Evolutionary conservation across 805 yeast genomes (phyloP).

Genomic region (Metschnikowia aberdeeniae): DNA sequence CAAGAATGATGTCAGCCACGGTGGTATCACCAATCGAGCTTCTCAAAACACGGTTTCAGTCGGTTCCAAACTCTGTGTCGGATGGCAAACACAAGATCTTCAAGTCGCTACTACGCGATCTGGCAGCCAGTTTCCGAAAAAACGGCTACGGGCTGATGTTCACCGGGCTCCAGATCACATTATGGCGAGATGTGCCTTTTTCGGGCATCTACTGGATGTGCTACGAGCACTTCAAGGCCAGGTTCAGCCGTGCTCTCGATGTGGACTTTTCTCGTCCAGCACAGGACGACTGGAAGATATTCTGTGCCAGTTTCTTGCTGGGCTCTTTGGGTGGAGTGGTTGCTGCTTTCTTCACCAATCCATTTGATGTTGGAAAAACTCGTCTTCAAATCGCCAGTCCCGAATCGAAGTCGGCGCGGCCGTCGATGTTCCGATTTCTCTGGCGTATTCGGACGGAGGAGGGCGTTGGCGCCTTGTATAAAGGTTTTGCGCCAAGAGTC

Average conservation of each 20-base stretch:
- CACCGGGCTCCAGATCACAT: conserved; percentile 80
- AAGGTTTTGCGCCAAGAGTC: conserved; percentile 81
- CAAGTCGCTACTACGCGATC: conserved; percentile 49
- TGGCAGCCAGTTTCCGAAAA: conserved; percentile 44
- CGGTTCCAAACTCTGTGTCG: conserved; percentile 53
- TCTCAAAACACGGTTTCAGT: conserved; percentile 82
- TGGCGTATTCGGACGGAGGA: conserved; percentile 60
- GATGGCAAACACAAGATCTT: conserved; percentile 27
- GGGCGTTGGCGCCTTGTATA: conserved; percentile 80
- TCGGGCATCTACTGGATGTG: conserved; percentile 93
- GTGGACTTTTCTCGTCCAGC: conserved; percentile 20
- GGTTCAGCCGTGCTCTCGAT: conserved; percentile 19
- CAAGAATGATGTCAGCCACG: conserved; percentile 80
- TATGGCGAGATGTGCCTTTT: conserved; percentile 97
- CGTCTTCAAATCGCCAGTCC: conserved; percentile 65
- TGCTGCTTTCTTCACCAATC: conserved; percentile 87
- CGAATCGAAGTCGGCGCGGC: conserved; percentile 21
- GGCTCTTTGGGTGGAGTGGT: conserved; percentile 82
- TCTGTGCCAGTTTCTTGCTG: conserved; percentile 63
- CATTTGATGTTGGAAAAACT: conserved; percentile 97
- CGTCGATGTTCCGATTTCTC: conserved; percentile 68
- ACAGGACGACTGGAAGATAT: conserved; percentile 41
- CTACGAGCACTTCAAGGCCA: conserved; percentile 52
- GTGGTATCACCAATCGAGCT: conserved; percentile 84
- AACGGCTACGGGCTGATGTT: conserved; percentile 67